Conservation (phyloP, 768 basidiomycete species). For the Collybia sp. region DNA sequence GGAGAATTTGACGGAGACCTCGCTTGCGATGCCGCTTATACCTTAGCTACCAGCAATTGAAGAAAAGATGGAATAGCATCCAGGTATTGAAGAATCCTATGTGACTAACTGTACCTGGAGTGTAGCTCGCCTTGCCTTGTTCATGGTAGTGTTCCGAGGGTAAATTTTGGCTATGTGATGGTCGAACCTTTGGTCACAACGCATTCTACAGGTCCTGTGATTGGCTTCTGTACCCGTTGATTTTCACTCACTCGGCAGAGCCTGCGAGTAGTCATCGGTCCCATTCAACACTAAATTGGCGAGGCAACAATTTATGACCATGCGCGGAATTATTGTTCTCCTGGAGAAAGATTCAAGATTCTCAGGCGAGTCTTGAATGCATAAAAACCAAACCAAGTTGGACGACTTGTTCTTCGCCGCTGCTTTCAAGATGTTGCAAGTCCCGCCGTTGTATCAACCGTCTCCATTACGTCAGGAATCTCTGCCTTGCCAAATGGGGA, state of each 20-base stretch:
- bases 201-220: no score
- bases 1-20: constrained; percentile 3
- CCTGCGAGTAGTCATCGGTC: background rate
- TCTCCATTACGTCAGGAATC: constrained; percentile 19
- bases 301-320: background rate
- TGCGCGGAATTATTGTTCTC: no score
- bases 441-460: constrained; percentile 23
- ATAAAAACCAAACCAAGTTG: no score
- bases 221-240: background rate
- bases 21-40: background rate
- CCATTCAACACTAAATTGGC: background rate
- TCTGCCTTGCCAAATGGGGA: constrained; percentile 33
- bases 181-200: no score
- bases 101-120: constrained; percentile 1
- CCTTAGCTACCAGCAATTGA: constrained; percentile 80
- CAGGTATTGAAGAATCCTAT: constrained; percentile 52
- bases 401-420: background rate
- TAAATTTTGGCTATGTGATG: no score
- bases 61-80: constrained; percentile 91
- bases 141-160: no score
- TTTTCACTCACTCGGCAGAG: no score
- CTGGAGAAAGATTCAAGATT: no score
- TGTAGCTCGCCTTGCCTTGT: background rate
- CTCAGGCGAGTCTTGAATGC: no score
- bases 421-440: constrained; percentile 2